phyloP scores from a whole-genome alignment of 331 rosid species.

The Malus hybrid region DNA sequence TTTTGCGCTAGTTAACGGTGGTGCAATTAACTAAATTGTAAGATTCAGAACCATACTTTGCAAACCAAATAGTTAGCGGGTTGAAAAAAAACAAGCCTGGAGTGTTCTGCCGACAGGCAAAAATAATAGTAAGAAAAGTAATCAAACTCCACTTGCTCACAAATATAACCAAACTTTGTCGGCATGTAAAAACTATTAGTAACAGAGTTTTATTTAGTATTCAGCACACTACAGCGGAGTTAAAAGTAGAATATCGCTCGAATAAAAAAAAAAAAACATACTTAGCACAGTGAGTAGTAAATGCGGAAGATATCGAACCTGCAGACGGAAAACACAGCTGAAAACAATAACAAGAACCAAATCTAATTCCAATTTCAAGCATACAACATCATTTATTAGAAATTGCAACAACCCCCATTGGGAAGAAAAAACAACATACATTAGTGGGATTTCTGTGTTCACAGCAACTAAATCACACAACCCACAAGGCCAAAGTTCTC shows the following conservation, averaged over 20 bases:
- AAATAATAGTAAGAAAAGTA: too few species aligned
- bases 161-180: background rate
- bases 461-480: background rate
- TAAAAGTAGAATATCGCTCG: too few species aligned
- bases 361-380: background rate
- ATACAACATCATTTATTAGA: background rate
- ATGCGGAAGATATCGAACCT: background rate
- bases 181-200: too few species aligned
- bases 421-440: background rate
- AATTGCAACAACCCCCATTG: background rate
- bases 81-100: background rate
- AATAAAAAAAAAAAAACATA: too few species aligned
- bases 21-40: too few species aligned
- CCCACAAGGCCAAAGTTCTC: background rate
- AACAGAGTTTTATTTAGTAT: too few species aligned
- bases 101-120: background rate
- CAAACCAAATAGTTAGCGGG: background rate
- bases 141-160: background rate
- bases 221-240: too few species aligned
- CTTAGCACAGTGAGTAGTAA: background rate
- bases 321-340: background rate
- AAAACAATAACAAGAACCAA: background rate
- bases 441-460: background rate
- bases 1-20: too few species aligned
- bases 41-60: background rate